phyloP scores from a whole-genome alignment of 2,329 filamentous ascomycete species.

The Bipolaris oryzae region DNA sequence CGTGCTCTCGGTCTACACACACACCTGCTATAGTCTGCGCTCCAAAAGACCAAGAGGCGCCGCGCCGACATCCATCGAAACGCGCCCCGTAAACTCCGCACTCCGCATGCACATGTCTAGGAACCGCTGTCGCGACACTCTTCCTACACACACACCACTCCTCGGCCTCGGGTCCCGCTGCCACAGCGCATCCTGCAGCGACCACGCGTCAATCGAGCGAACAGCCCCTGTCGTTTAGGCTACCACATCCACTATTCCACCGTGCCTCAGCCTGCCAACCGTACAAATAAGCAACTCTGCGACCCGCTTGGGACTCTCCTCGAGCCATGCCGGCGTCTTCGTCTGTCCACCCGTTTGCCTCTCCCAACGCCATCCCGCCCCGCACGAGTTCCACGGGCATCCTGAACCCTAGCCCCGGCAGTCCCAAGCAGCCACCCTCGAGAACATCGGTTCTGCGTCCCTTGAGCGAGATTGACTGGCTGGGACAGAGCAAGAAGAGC shows the following conservation, averaged over 20 bases:
- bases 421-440: constrained; percentile 25
- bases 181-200: constrained; percentile 13
- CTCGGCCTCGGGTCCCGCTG: constrained; percentile 3
- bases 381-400: constrained; percentile 48
- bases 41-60: not conserved
- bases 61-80: not conserved
- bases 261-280: constrained; percentile 8
- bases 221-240: constrained; percentile 1
- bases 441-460: constrained; percentile 43
- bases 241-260: constrained; percentile 12
- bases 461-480: constrained; percentile 49
- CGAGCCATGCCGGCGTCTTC: constrained; percentile 26
- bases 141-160: not conserved
- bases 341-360: constrained; percentile 39
- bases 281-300: constrained; percentile 2
- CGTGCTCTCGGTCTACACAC: not conserved
- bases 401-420: constrained; percentile 36
- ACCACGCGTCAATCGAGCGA: not conserved
- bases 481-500: constrained; percentile 49
- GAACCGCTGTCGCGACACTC: not conserved
- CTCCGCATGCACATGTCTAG: not conserved
- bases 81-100: constrained; percentile 10
- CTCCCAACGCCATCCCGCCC: constrained; percentile 50
- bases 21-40: not conserved
- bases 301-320: constrained; percentile 2